Percentiles rank a stretch among this genome's conserved stretches.
These are phyloP conservation scores for Amylostereum areolatum DNA, from an alignment of 1,284 basidiomycete species.

Conservation along the genomic window DNA sequence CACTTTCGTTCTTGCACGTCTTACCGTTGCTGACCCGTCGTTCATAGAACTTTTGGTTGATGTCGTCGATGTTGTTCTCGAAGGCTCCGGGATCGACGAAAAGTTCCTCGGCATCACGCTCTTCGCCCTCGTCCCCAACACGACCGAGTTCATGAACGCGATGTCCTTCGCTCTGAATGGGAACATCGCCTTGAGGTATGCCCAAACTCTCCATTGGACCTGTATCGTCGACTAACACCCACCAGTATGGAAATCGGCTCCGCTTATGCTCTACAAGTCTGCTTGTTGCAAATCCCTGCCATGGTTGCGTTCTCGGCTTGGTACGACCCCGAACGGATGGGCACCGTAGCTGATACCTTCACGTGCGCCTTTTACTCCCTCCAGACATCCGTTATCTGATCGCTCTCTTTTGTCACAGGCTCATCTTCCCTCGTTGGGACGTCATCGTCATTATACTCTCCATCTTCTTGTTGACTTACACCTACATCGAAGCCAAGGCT, in stretches of 20 bases:
- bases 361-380: conserved; percentile 49
- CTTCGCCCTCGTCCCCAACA: conserved; percentile 97
- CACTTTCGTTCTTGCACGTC: neutral
- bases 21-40: neutral
- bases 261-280: conserved; percentile 97
- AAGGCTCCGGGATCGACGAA: conserved; percentile 93
- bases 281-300: conserved; percentile 94
- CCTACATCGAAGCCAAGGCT: conserved; percentile 96
- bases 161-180: conserved; percentile 98
- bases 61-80: conserved; percentile 91
- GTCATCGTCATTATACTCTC: conserved; percentile 92
- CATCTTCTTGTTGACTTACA: conserved; percentile 97
- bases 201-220: conserved; percentile 1
- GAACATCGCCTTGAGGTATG: conserved; percentile 92
- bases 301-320: conserved; percentile 98
- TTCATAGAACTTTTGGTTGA: conserved; percentile 83
- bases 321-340: conserved; percentile 81
- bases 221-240: conserved; percentile 2
- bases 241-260: conserved; percentile 98
- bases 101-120: conserved; percentile 97
- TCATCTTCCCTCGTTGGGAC: conserved; percentile 99
- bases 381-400: conserved; percentile 4
- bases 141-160: conserved; percentile 99
- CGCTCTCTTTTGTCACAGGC: conserved; percentile 35
- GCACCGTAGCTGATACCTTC: conserved; percentile 81